Percentiles rank a stretch among this genome's conserved stretches.
Evolutionary conservation across 495 filamentous ascomycete species (phyloP).

Genomic region (Xylaria curta): DNA sequence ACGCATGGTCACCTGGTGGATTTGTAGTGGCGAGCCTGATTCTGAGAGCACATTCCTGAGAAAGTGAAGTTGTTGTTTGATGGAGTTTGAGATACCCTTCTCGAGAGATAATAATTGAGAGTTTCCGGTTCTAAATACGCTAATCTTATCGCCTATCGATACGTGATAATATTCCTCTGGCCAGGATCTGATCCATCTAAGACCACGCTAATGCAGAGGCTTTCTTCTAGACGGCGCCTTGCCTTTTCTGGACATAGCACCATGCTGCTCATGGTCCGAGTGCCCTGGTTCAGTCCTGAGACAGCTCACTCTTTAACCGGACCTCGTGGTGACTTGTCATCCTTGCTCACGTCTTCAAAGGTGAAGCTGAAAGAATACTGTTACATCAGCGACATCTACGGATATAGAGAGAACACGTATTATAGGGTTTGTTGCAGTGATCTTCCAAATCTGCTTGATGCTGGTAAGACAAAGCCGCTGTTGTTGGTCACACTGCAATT

Average conservation of each 20-base stretch:
- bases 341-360: not conserved
- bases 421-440: not conserved
- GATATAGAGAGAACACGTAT: not conserved
- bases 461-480: not conserved
- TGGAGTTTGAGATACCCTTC: conserved; percentile 33
- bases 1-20: not conserved
- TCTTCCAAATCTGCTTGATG: not conserved
- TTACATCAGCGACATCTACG: not conserved
- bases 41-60: conserved; percentile 4
- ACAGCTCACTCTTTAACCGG: not conserved
- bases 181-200: not conserved
- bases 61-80: conserved; percentile 21
- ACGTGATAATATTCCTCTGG: conserved; percentile 3
- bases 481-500: not conserved
- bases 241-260: not conserved
- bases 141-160: conserved; percentile 26
- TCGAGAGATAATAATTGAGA: conserved; percentile 21
- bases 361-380: conserved; percentile 6
- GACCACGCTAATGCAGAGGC: conserved; percentile 10
- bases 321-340: not conserved
- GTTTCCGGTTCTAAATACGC: conserved; percentile 15
- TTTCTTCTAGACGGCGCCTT: not conserved
- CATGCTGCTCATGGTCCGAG: not conserved
- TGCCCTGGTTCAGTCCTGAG: not conserved
- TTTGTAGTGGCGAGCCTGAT: not conserved